Evolutionary conservation across 2,329 filamentous ascomycete species (phyloP).

Genomic region (Ascochyta pisi): DNA sequence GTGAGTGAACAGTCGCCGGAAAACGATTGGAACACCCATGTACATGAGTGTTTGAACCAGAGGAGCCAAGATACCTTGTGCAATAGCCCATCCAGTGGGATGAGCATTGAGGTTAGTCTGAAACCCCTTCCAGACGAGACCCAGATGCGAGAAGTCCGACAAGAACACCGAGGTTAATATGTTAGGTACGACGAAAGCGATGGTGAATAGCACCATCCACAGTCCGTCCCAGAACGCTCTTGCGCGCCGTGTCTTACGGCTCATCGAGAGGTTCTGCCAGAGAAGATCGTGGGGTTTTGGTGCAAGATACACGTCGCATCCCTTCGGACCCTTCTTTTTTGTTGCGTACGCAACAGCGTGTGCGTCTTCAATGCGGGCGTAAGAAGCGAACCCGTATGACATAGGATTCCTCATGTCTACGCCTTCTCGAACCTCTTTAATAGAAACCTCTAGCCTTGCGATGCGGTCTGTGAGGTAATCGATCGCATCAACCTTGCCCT

Average conservation of each 20-base stretch:
- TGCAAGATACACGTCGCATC: slow-evolving; percentile 77
- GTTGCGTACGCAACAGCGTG: slow-evolving; percentile 81
- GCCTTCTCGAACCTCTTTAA: slow-evolving; percentile 79
- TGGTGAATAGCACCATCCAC: slow-evolving; percentile 80
- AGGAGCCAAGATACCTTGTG: slow-evolving; percentile 90
- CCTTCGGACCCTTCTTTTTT: slow-evolving; percentile 79
- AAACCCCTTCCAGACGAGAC: slow-evolving; percentile 80
- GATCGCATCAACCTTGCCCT: slow-evolving; percentile 88
- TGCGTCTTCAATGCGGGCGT: slow-evolving; percentile 83
- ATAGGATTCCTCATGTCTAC: slow-evolving; percentile 90
- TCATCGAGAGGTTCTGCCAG: slow-evolving; percentile 89
- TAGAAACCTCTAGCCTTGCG: slow-evolving; percentile 77
- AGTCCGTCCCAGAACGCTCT: slow-evolving; percentile 80
- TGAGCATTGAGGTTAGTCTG: slow-evolving; percentile 67
- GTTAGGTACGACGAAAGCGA: slow-evolving; percentile 89
- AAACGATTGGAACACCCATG: slow-evolving; percentile 84
- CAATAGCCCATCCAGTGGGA: slow-evolving; percentile 76
- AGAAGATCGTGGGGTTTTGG: slow-evolving; percentile 91
- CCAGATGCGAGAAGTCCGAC: slow-evolving; percentile 82
- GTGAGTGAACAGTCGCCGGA: slow-evolving; percentile 81
- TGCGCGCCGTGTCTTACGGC: slow-evolving; percentile 70
- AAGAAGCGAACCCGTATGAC: slow-evolving; percentile 93
- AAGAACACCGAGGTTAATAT: slow-evolving; percentile 93
- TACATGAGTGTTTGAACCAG: slow-evolving; percentile 86
- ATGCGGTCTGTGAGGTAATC: slow-evolving; percentile 90